Evolutionary conservation across 2,329 filamentous ascomycete species (phyloP).

Genomic region (Penicillium sp.): DNA sequence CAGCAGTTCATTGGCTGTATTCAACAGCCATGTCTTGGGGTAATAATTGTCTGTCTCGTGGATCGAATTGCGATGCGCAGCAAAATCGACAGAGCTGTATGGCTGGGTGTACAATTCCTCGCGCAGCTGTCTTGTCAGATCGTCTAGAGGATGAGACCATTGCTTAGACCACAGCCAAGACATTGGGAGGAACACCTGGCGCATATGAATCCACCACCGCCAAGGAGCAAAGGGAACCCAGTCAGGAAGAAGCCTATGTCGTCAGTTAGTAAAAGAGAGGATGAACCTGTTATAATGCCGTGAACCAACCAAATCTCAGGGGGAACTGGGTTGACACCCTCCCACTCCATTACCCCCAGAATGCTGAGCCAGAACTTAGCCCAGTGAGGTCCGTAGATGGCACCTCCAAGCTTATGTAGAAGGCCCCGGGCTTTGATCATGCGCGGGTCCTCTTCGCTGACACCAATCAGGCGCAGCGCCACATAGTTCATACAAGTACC

Average conservation of each 20-base stretch:
- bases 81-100: slow-evolving; percentile 75
- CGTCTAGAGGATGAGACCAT: slow-evolving; percentile 73
- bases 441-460: slow-evolving; percentile 74
- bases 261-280: slow-evolving; percentile 9
- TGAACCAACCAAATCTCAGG: slow-evolving; percentile 75
- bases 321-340: slow-evolving; percentile 89
- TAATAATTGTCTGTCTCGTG: slow-evolving; percentile 81
- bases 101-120: slow-evolving; percentile 80
- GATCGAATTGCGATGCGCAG: slow-evolving; percentile 76
- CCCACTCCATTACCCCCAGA: slow-evolving; percentile 80
- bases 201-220: slow-evolving; percentile 98
- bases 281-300: not conserved
- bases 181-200: slow-evolving; percentile 94
- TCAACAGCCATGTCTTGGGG: slow-evolving; percentile 82
- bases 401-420: slow-evolving; percentile 82
- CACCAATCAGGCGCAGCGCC: slow-evolving; percentile 74
- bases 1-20: slow-evolving; percentile 72
- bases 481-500: slow-evolving; percentile 89
- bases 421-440: slow-evolving; percentile 82
- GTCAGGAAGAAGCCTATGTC: slow-evolving; percentile 67
- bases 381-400: slow-evolving; percentile 84
- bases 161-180: slow-evolving; percentile 80
- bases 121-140: slow-evolving; percentile 68
- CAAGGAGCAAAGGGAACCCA: slow-evolving; percentile 88
- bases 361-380: slow-evolving; percentile 93